Evolutionary conservation across 1,284 basidiomycete genomes (phyloP).

Genomic region (Tilletiopsis washingtonensis): DNA sequence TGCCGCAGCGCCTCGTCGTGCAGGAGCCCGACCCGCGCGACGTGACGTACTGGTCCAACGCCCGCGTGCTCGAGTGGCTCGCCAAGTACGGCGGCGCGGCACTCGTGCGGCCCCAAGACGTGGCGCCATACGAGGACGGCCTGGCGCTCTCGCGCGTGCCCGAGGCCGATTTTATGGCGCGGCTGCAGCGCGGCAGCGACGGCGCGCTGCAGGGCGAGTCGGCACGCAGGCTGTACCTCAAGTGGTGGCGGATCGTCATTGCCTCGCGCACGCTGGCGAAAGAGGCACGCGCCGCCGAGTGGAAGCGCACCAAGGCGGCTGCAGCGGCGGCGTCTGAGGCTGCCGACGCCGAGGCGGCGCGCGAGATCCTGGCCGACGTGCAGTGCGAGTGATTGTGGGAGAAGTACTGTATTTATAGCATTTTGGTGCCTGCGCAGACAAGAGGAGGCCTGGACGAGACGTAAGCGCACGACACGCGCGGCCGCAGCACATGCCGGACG

Average conservation of each 20-base stretch:
- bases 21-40: constrained; percentile 8
- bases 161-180: constrained; percentile 5
- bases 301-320: constrained; percentile 6
- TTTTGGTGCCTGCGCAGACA: neutral
- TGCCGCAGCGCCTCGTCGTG: constrained; percentile 2
- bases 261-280: constrained; percentile 9
- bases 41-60: constrained; percentile 12
- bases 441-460: too few relatives aligned
- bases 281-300: constrained; percentile 12
- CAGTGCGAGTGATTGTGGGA: neutral
- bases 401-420: too few relatives aligned
- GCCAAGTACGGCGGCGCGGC: constrained; percentile 3
- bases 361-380: neutral
- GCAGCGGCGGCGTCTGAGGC: neutral
- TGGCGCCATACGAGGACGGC: constrained; percentile 7
- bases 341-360: neutral
- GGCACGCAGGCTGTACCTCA: constrained; percentile 11
- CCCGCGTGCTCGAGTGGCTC: constrained; percentile 3
- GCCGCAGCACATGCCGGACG: neutral
- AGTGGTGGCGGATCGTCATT: constrained; percentile 18
- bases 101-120: neutral
- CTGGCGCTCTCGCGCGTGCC: constrained; percentile 4
- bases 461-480: too few relatives aligned
- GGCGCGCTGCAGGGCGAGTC: neutral
- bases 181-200: neutral